Evolutionary conservation across 140 eudicot genomes (phyloP).

Genomic region (Cichorium intybus): DNA sequence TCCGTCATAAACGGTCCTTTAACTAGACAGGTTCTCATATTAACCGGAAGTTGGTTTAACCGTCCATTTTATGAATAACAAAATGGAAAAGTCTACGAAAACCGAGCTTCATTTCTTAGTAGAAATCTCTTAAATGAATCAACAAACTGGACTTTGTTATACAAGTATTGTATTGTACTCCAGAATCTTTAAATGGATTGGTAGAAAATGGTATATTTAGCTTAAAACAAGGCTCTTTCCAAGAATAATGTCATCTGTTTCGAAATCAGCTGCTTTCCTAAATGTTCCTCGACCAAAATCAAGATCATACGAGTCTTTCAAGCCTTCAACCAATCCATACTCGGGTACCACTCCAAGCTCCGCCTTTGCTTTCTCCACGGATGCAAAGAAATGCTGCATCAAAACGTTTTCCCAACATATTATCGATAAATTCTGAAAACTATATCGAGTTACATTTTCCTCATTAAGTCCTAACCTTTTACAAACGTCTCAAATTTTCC

Average conservation of each 20-base stretch:
- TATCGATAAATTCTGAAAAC: too few species aligned
- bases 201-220: constrained; percentile 16
- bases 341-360: constrained; percentile 82
- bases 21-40: too few species aligned
- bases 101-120: constrained; percentile 2
- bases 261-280: constrained; percentile 92
- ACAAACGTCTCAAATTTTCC: too few species aligned
- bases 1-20: too few species aligned
- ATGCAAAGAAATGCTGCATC: constrained; percentile 94
- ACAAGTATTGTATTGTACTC: constrained; percentile 16
- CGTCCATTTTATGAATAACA: not conserved
- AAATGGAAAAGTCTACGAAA: not conserved
- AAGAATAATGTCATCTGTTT: constrained; percentile 88
- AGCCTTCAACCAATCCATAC: constrained; percentile 79
- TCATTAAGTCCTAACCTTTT: too few species aligned
- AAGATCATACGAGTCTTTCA: constrained; percentile 74
- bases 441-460: too few species aligned
- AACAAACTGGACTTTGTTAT: constrained; percentile 24
- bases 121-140: constrained; percentile 20
- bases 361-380: constrained; percentile 85
- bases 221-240: constrained; percentile 75
- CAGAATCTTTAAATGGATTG: constrained; percentile 4
- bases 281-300: constrained; percentile 91
- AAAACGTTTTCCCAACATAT: constrained; percentile 16
- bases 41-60: too few species aligned